Conservation (phyloP, 2,329 filamentous ascomycete species). For the Ascochyta lentis region DNA sequence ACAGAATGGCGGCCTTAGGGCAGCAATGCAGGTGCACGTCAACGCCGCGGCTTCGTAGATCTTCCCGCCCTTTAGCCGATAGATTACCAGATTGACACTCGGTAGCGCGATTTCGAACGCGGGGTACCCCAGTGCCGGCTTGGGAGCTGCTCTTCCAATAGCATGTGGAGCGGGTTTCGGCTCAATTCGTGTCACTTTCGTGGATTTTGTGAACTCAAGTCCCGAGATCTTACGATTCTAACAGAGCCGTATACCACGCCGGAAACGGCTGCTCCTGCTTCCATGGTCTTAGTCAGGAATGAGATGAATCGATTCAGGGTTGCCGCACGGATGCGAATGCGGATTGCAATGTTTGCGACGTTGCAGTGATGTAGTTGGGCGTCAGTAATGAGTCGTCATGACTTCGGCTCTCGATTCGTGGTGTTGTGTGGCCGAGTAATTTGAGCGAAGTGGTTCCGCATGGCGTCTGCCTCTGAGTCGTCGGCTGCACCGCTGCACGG, state of each 20-base stretch:
- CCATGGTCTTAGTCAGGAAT: not conserved
- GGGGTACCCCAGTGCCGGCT: slow-evolving; percentile 10
- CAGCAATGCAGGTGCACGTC: not conserved
- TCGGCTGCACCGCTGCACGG: slow-evolving; percentile 3
- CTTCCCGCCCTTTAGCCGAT: slow-evolving; percentile 9
- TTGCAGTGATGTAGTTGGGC: not conserved
- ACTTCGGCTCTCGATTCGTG: slow-evolving; percentile 4
- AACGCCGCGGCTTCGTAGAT: not conserved
- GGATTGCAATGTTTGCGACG: not conserved
- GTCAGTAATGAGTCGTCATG: not conserved
- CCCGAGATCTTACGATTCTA: not conserved
- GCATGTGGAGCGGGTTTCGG: not conserved
- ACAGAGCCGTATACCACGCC: not conserved
- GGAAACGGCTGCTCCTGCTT: not conserved
- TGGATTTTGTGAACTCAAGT: not conserved
- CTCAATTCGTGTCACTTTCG: not conserved
- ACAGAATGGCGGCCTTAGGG: not conserved
- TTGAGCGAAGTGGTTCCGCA: slow-evolving; percentile 10
- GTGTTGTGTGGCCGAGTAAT: slow-evolving; percentile 14
- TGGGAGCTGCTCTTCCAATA: slow-evolving; percentile 1
- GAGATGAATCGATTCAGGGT: not conserved
- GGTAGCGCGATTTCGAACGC: slow-evolving; percentile 10
- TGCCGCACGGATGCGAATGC: not conserved
- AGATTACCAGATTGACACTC: slow-evolving; percentile 2
- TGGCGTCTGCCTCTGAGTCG: slow-evolving; percentile 8